Base-by-base conservation (phyloP, 2,329 filamentous ascomycete genomes). In the Fusarium penzigii region DNA sequence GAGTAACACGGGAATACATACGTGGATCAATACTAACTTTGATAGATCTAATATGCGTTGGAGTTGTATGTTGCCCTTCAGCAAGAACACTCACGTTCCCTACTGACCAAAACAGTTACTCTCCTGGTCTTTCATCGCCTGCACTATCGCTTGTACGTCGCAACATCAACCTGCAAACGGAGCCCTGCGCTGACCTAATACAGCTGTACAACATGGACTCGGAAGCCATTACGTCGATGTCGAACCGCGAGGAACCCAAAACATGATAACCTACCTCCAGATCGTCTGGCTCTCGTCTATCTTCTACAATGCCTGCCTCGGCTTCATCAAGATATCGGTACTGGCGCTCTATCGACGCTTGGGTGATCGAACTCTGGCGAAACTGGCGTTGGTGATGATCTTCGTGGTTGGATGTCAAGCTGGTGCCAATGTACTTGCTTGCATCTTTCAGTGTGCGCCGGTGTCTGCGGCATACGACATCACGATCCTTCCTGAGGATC, bases 271-370 rank as follows among this genome's bases (percentile, higher is more conserved):
- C 8, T 58, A 58, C n/a, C 51, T 49, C 13, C 56, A 58, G 7
- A 59, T 58, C 2, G 56, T 59, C 6, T 58, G 56, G 56, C 4
- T 58, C 0, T 58, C 56, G 0, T 58, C 56, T 8, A 59, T 58
- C 32, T 58, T 58, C 8, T 58, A 58, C 32, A 58, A 58, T 39
- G 56, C 56, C 3, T 59, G 55, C 9, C 53, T 59, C 0, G 57
- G 57, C 4, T 59, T 59, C 40, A 57, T 59, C 47, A 59, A 59
- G 42, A 55, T 60, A 13, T 60, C 57, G 0, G 57, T 59, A 0
- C 53, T 59, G 0, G 57, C 57, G 1, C 47, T 59, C 1, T 60
- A 59, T 1, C 60, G 51, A 3, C 42, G 57, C 1, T 44, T 59
- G 7, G 57, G 57, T 1, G 57, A 59, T 17, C 58, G 53, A 12